These are phyloP conservation scores for Aspergillus avenaceus DNA, from an alignment of 495 filamentous ascomycete species.

Conservation along the genomic window DNA sequence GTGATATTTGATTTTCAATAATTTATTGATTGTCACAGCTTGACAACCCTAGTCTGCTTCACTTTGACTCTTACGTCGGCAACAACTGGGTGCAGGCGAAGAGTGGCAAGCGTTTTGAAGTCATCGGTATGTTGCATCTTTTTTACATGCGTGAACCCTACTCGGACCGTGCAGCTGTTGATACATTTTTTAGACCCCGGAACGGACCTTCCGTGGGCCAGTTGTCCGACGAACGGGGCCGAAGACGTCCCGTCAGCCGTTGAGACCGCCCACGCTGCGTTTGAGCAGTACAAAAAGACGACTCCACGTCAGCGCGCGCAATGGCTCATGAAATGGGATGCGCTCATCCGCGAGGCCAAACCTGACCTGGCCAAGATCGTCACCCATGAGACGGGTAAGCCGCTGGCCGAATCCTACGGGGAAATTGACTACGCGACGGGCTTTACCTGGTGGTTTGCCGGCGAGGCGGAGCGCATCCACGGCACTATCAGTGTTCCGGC, in stretches of 20 bases:
- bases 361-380: slow-evolving; percentile 57
- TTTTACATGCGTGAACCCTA: neutral
- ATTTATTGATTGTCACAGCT: slow-evolving; percentile 32
- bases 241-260: slow-evolving; percentile 62
- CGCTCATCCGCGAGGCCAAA: slow-evolving; percentile 44
- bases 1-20: neutral
- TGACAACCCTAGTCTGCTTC: slow-evolving; percentile 54
- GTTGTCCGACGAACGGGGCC: slow-evolving; percentile 54
- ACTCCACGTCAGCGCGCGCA: slow-evolving; percentile 59
- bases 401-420: slow-evolving; percentile 52
- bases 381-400: slow-evolving; percentile 63
- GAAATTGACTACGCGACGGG: slow-evolving; percentile 58
- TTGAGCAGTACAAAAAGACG: slow-evolving; percentile 55
- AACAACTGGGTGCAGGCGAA: slow-evolving; percentile 61
- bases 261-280: slow-evolving; percentile 54
- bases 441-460: slow-evolving; percentile 63
- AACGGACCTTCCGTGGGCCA: slow-evolving; percentile 59
- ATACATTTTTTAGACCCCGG: slow-evolving; percentile 50
- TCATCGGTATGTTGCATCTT: slow-evolving; percentile 46
- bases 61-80: slow-evolving; percentile 55
- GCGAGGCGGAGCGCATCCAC: slow-evolving; percentile 66
- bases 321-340: slow-evolving; percentile 57
- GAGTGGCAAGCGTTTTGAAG: slow-evolving; percentile 62
- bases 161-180: slow-evolving; percentile 8
- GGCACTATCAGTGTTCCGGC: slow-evolving; percentile 55